A percentile compares a stretch with the other conserved stretches of the same genome.
phyloP scores from a whole-genome alignment of 345 rosid species.

The Erucastrum elatum region DNA sequence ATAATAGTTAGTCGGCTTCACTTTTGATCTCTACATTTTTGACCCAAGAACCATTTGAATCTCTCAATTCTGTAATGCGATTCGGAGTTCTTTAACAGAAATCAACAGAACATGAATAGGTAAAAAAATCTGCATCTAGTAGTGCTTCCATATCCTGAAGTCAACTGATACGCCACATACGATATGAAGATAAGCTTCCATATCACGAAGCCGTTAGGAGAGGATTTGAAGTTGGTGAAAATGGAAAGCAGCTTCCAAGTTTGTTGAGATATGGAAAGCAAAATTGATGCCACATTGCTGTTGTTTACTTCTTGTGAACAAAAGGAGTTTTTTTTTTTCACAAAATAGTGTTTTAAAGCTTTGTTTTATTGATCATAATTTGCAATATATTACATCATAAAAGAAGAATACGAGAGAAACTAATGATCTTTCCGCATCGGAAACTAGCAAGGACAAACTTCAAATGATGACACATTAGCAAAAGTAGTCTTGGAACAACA shows the following conservation, averaged over 20 bases:
- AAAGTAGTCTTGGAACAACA: too few relatives aligned
- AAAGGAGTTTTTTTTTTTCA: background rate
- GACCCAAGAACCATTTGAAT: background rate
- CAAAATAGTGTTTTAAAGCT: too few relatives aligned
- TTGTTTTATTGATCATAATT: too few relatives aligned
- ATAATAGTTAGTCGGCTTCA: background rate
- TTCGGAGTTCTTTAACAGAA: background rate
- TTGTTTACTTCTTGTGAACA: background rate
- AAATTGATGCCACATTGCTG: background rate
- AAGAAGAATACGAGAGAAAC: too few relatives aligned
- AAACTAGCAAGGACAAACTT: too few relatives aligned
- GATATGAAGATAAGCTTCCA: background rate
- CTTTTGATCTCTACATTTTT: background rate
- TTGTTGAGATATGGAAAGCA: too few relatives aligned
- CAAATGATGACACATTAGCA: too few relatives aligned
- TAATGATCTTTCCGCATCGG: too few relatives aligned
- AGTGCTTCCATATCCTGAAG: background rate
- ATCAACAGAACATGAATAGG: background rate
- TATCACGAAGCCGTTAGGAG: background rate
- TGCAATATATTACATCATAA: too few relatives aligned
- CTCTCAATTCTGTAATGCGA: background rate
- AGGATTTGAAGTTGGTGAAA: background rate
- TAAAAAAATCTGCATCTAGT: background rate
- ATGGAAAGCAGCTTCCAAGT: too few relatives aligned
- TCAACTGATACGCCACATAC: background rate